These are phyloP conservation scores for Paxillus ammoniavirescens DNA, from an alignment of 768 basidiomycete genomes.

Conservation along the genomic window DNA sequence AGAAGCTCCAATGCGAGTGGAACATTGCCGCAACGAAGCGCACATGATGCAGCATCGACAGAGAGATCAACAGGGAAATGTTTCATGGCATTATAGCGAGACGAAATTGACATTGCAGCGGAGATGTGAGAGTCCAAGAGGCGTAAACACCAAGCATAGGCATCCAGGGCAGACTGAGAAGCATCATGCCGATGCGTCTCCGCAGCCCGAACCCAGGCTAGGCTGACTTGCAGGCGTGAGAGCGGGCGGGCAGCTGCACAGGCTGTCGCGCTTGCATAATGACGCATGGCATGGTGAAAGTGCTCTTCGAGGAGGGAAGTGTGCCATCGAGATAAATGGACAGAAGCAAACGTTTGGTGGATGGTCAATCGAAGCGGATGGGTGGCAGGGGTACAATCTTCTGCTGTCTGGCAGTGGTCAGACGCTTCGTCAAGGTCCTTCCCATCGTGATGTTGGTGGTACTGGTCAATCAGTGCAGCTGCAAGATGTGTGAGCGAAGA, in stretches of 20 bases:
- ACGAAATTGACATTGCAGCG: not conserved
- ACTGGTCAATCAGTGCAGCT: too few species aligned
- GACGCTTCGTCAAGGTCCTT: too few species aligned
- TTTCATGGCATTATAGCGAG: not conserved
- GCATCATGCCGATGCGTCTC: not conserved
- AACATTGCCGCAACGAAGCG: slow-evolving; percentile 6
- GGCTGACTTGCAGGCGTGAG: too few species aligned
- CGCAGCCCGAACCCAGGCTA: too few species aligned
- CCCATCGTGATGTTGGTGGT: too few species aligned
- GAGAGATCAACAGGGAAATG: not conserved
- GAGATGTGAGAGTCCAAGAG: not conserved
- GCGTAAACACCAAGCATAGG: not conserved
- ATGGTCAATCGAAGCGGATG: not conserved
- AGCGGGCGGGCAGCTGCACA: too few species aligned
- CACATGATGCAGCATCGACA: slow-evolving; percentile 8
- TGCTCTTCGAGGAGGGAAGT: not conserved
- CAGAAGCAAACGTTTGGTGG: not conserved
- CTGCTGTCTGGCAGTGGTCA: not conserved
- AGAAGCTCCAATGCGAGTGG: slow-evolving; percentile 29
- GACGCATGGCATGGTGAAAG: too few species aligned
- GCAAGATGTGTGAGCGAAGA: too few species aligned
- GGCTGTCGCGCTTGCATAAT: too few species aligned
- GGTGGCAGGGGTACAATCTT: not conserved
- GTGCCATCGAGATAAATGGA: not conserved
- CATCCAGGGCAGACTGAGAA: not conserved